A percentile compares a stretch with the other conserved stretches of the same genome.
These are phyloP conservation scores for Zizania latifolia DNA, from an alignment of 176 grass and related monocot species.

Conservation along the genomic window DNA sequence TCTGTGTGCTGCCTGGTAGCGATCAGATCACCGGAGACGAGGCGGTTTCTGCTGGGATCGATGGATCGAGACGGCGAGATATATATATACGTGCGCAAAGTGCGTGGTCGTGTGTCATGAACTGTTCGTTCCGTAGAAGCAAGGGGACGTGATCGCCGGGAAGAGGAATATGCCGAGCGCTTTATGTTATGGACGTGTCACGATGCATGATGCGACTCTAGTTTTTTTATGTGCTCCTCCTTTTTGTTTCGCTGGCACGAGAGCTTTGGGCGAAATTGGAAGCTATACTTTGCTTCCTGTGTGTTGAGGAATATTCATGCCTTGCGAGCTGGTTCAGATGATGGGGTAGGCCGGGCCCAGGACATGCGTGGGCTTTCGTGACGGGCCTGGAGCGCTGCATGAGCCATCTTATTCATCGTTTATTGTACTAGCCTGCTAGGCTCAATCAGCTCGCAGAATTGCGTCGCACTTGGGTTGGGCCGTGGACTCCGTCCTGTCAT, in stretches of 20 bases:
- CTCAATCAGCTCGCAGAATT: too few relatives aligned
- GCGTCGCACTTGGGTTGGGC: neutral
- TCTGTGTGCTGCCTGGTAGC: neutral
- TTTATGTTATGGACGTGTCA: constrained; percentile 36
- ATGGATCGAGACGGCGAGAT: neutral
- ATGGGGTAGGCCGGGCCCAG: neutral
- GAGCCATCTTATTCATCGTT: too few relatives aligned
- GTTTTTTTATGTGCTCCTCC: neutral
- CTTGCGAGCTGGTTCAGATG: constrained; percentile 21
- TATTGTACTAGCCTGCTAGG: too few relatives aligned
- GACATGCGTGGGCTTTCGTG: neutral
- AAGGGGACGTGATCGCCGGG: constrained; percentile 22
- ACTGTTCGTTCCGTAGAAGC: constrained; percentile 54
- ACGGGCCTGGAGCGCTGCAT: neutral
- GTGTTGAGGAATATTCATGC: constrained; percentile 39
- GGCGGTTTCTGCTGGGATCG: neutral
- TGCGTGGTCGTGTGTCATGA: neutral
- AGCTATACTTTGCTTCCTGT: constrained; percentile 68
- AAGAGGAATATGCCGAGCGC: constrained; percentile 31
- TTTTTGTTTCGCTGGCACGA: neutral
- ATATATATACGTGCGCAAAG: constrained; percentile 18
- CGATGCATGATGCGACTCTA: neutral
- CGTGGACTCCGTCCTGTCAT: too few relatives aligned
- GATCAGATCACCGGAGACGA: neutral
- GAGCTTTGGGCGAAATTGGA: neutral